Evolutionary conservation across 2,329 filamentous ascomycete genomes (phyloP), one percentile per base, ranked within the genome.

Genomic region (Monilinia fructicola): DNA sequence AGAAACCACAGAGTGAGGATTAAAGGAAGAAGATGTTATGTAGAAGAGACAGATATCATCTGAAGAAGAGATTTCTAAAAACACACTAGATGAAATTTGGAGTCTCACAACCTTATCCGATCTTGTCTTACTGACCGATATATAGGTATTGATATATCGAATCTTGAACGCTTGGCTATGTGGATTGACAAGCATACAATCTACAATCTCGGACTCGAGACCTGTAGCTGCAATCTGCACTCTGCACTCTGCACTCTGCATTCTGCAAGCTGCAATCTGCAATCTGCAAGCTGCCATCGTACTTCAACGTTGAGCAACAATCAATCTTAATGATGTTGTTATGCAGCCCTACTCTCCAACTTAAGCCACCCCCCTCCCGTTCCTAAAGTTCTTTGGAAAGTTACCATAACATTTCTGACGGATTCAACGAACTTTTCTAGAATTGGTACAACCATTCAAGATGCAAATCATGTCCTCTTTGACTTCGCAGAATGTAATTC

Each of bases 51-150:
- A 64, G 42, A 18, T 46, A 46, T 52, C 50, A 50, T 55, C 58
- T 53, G 40, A 56, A 46, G 54, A 58, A 64, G 62, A 64, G 48
- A 23, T 58, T 58, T 48, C 50, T 21, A 48, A 21, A 40, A 54
- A 50, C 55, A 52, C 59, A 61, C 7, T 21, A 48, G 31, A 66
- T 67, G 64, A 66, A 65, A 56, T 58, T 31, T 58, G 53, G 16
- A 3, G 66, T 69, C 52, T 54, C 48, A 69, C 68, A 60, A 65
- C 63, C 60, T 68, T 48, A 48, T 66, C 66, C 56, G 52, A 69
- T 70, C 66, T 67, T 65, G 69, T 68, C 26, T 59, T 31, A 69
- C 68, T 63, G 48, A 42, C 40, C 40, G 40, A 42, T 42, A 16
- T 42, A 42, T 42, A 14, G 40, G 12, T 42, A 42, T 44, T 26